Evolutionary conservation across 768 basidiomycete species (phyloP), one percentile per base, ranked within the genome.

Genomic region (Zangia roseola): DNA sequence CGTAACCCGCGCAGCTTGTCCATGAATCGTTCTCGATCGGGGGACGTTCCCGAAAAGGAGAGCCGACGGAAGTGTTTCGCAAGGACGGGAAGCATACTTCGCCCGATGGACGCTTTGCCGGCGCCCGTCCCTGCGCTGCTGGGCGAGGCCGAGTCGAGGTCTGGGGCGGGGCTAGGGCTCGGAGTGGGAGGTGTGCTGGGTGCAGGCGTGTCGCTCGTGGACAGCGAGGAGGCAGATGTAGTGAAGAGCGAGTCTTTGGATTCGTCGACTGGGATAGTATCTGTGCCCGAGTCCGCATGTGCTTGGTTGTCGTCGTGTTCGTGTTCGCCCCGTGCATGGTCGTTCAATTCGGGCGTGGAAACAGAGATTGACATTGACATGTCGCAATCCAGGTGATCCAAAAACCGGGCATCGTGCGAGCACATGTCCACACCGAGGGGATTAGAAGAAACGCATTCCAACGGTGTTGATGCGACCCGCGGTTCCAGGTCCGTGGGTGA

Each of bases 171-270:
- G 16, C 48, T 60, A 17, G 46, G 14, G n/a, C 36, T 40, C 5
- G 64, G 62, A 0, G 62, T 66, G 4, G 62, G 52, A n/a, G 67
- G 67, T 20, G 64, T 68, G 9, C 52, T 49, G 0, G 67, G 67
- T 1, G 54, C 55, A 8, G 59, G 40, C 3, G 57, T 61, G 5
- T 57, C 61, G 34, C 42, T 57, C 17, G 52, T 47, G 1, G 61
- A 53, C 20, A 61, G n/a, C 5, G 61, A 64, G 10, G 61, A 62
- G 2, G 46, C 34, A 12, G 63, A 65, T 4, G 63, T 47, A 31
- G 61, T 53, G 40, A 68, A 68, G 13, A 67, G 58, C 10, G 64
- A 64, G 31, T 65, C 63, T 24, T 54, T 64, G 33, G 61, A 69
- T 39, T 69, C 64, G 0, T 31, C 55, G 16, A 53, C 34, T 17